A percentile compares a stretch with the other conserved stretches of the same genome.
phyloP scores from a whole-genome alignment of 2,329 filamentous ascomycete species.

The Stagonosporopsis rhizophila region DNA sequence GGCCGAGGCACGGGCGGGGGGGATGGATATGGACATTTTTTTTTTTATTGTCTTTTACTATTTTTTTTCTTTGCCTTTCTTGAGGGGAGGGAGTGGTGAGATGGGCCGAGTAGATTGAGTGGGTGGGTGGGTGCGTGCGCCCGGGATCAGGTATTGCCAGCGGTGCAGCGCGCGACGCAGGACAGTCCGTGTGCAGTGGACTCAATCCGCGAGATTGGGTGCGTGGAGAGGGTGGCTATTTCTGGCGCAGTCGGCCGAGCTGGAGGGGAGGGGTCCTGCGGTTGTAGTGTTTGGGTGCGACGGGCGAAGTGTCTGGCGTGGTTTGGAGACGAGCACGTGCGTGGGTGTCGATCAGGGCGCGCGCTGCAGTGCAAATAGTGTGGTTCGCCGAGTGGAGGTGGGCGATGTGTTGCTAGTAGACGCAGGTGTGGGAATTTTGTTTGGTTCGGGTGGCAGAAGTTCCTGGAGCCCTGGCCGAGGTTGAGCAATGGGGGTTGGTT shows the following conservation, averaged over 20 bases:
- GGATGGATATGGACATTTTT: conserved; percentile 34
- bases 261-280: background rate
- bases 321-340: conserved; percentile 13
- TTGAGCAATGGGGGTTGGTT: background rate
- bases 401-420: too few species aligned
- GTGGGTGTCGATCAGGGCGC: conserved; percentile 7
- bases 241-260: background rate
- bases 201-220: too few species aligned
- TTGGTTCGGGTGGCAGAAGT: conserved; percentile 2
- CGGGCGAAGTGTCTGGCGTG: conserved; percentile 8
- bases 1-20: conserved; percentile 49
- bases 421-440: too few species aligned
- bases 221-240: background rate
- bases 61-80: background rate
- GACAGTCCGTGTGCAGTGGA: too few species aligned
- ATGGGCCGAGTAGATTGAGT: too few species aligned
- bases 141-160: background rate
- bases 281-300: background rate
- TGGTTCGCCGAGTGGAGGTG: conserved; percentile 13
- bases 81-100: too few species aligned
- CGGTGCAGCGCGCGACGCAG: too few species aligned
- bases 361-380: background rate
- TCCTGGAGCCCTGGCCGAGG: background rate
- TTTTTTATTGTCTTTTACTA: conserved; percentile 13
- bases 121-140: too few species aligned